Conservation (phyloP, 345 rosid genomes). For the Citrus inodora region DNA sequence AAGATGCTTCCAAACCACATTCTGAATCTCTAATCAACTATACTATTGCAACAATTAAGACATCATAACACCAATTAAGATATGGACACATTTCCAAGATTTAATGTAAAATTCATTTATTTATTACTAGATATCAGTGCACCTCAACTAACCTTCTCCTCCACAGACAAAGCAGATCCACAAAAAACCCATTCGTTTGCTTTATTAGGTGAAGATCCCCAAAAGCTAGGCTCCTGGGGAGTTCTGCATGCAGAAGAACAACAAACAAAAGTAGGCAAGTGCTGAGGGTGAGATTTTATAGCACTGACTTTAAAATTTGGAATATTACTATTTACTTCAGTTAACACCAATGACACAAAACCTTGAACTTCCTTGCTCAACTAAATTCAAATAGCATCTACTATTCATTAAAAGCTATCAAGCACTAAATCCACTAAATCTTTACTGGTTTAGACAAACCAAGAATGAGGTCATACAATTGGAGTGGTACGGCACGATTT, state of each 20-base stretch:
- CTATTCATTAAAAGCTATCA: neutral
- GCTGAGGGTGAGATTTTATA: neutral
- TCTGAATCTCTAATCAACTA: neutral
- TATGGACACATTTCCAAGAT: neutral
- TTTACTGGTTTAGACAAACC: neutral
- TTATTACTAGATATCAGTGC: neutral
- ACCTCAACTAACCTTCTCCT: slow-evolving; percentile 63
- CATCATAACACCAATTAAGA: neutral
- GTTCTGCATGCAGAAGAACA: slow-evolving; percentile 37
- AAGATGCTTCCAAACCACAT: neutral
- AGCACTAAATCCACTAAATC: neutral
- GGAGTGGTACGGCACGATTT: neutral
- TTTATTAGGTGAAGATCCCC: slow-evolving; percentile 18
- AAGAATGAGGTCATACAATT: slow-evolving; percentile 29
- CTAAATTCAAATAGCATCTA: neutral
- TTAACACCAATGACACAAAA: neutral
- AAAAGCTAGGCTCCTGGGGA: slow-evolving; percentile 24
- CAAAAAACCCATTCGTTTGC: slow-evolving; percentile 59
- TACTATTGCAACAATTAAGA: neutral
- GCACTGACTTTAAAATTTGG: neutral
- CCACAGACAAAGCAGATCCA: slow-evolving; percentile 80
- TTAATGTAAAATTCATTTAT: neutral
- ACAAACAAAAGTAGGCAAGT: neutral
- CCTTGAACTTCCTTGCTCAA: neutral
- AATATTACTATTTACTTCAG: neutral